These are phyloP conservation scores for Mixia osmundae DNA, from an alignment of 1,284 basidiomycete genomes.

Conservation along the genomic window DNA sequence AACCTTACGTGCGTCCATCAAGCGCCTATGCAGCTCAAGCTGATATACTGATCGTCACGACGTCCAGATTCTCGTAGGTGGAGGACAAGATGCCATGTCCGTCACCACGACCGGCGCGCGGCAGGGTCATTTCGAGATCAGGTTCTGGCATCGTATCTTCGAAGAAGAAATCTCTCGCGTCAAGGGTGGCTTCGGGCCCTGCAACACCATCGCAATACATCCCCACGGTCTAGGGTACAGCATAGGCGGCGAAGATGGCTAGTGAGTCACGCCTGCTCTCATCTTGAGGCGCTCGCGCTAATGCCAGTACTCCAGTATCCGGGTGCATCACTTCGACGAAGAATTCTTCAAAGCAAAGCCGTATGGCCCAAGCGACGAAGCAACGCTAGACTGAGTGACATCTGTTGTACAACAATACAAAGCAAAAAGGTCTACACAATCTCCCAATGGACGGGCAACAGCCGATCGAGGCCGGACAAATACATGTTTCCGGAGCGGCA, in stretches of 20 bases:
- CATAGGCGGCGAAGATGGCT: conserved; percentile 91
- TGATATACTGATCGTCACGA: not conserved
- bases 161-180: conserved; percentile 95
- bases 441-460: no score
- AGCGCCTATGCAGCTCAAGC: not conserved
- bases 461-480: no score
- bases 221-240: conserved; percentile 73
- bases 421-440: no score
- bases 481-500: no score
- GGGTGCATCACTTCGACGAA: conserved; percentile 39
- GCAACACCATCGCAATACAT: conserved; percentile 94
- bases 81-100: conserved; percentile 93
- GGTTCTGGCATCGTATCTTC: conserved; percentile 96
- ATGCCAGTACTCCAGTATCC: conserved; percentile 44
- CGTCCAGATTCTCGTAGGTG: conserved; percentile 56
- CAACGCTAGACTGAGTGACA: no score
- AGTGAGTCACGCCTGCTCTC: conserved; percentile 2
- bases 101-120: conserved; percentile 84
- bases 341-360: conserved; percentile 70
- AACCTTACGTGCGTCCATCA: conserved; percentile 41
- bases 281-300: not conserved
- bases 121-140: conserved; percentile 92
- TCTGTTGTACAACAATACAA: no score
- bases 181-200: conserved; percentile 85
- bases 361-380: conserved; percentile 32